Evolutionary conservation across 305 asterid species (phyloP), one percentile per base, ranked within the genome.

Genomic region (Fraxinus angustifolia): DNA sequence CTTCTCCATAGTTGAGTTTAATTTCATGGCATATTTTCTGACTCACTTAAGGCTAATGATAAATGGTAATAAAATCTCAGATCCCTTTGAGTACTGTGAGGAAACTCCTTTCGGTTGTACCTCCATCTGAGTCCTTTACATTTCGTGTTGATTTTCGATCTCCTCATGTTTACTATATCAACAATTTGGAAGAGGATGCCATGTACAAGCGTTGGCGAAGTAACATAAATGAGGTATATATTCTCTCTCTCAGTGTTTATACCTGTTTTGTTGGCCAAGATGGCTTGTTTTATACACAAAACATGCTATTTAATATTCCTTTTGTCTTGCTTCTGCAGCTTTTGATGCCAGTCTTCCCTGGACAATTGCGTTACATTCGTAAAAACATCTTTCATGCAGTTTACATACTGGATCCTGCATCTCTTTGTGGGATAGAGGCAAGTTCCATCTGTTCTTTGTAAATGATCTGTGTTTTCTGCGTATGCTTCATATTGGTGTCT

Each of bases 341-440:
- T 86, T 84, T 96, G 91, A 96, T 96, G 99, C 99, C 98, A 42
- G 99, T 92, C 88, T 96, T 84, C 88, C 99, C 98, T 86, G 99
- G 98, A 81, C 99, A 96, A 93, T 65, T 94, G 84, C 98, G 97
- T 38, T 93, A 96, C 89, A 94, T 96, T 83, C 97, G 98, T 75
- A 96, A 96, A 86, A 96, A 96, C 84, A 86, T 96, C 83, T 96
- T 91, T 90, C 97, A 96, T 83, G 97, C 99, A 48, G 99, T 93
- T 85, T 93, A 88, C 83, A 88, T 96, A 84, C 84, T 94, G 82
- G 99, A 96, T 87, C 99, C 99, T 79, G 91, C 97, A 76, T 93
- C 98, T 83, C 83, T 81, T 80, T 88, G 94, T 87, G 99, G 98
- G 84, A 93, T 91, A 76, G 97, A 93, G 98, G 98, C 90, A 90